Evolutionary conservation across 2,329 filamentous ascomycete species (phyloP).

Genomic region (Epichloe coenophiala): DNA sequence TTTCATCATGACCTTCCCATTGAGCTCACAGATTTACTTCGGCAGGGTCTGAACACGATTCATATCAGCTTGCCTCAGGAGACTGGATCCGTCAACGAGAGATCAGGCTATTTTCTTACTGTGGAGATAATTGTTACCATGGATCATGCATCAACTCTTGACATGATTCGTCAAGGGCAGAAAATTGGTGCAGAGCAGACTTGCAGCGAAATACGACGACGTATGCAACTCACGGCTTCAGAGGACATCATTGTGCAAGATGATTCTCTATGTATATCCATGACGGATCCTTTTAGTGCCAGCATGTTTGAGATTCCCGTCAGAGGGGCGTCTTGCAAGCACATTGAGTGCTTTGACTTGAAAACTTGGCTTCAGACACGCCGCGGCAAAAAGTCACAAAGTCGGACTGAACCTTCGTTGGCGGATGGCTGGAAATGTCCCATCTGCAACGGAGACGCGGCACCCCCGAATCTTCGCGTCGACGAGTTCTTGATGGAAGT

Average conservation of each 20-base stretch:
- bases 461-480: slow-evolving; percentile 56
- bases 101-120: slow-evolving; percentile 41
- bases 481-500: slow-evolving; percentile 63
- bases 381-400: slow-evolving; percentile 25
- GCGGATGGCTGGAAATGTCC: slow-evolving; percentile 78
- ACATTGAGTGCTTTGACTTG: slow-evolving; percentile 84
- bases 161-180: slow-evolving; percentile 22
- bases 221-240: slow-evolving; percentile 20
- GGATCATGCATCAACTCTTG: slow-evolving; percentile 29
- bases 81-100: slow-evolving; percentile 13
- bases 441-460: slow-evolving; percentile 63
- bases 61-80: slow-evolving; percentile 30
- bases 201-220: slow-evolving; percentile 40
- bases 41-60: slow-evolving; percentile 47
- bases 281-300: slow-evolving; percentile 54
- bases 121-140: slow-evolving; percentile 55
- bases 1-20: slow-evolving; percentile 63
- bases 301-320: slow-evolving; percentile 57
- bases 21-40: slow-evolving; percentile 53
- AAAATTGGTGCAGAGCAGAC: slow-evolving; percentile 34
- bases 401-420: slow-evolving; percentile 32
- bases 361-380: slow-evolving; percentile 65
- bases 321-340: slow-evolving; percentile 54
- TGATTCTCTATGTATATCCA: slow-evolving; percentile 40
- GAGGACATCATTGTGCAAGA: slow-evolving; percentile 51